Evolutionary conservation across 352 stramenopile genomes (phyloP).

Genomic region (Paralagenidium karlingii): DNA sequence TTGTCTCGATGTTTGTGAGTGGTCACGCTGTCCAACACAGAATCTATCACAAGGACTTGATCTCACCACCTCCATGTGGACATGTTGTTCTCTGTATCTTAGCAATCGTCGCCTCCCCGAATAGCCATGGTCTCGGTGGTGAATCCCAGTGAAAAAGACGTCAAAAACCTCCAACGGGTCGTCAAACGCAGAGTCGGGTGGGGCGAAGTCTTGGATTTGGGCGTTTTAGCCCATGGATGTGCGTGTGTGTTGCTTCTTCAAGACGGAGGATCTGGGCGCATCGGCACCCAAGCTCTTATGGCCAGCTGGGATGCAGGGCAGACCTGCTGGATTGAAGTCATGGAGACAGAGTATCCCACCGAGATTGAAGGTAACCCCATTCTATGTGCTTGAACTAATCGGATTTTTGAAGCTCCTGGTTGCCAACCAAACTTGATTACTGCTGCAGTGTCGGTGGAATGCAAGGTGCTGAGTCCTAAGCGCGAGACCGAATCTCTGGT

Average conservation of each 20-base stretch:
- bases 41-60: too few species aligned
- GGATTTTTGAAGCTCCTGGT: not conserved
- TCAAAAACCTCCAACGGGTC: constrained; percentile 46
- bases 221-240: constrained; percentile 61
- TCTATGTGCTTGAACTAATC: not conserved
- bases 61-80: too few species aligned
- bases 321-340: constrained; percentile 65
- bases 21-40: constrained; percentile 5
- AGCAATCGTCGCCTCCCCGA: constrained; percentile 54
- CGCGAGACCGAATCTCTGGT: constrained; percentile 12
- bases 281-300: constrained; percentile 74
- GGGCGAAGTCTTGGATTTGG: constrained; percentile 51
- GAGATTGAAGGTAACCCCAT: constrained; percentile 41
- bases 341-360: constrained; percentile 39
- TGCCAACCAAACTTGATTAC: not conserved
- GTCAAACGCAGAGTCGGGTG: constrained; percentile 59
- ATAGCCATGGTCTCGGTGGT: constrained; percentile 72
- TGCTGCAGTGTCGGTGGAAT: constrained; percentile 46
- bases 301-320: constrained; percentile 72
- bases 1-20: constrained; percentile 77
- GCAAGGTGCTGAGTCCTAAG: constrained; percentile 42
- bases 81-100: constrained; percentile 8
- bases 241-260: constrained; percentile 72
- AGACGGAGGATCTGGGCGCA: constrained; percentile 50
- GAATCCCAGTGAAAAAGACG: constrained; percentile 37